Base-by-base conservation (phyloP, 179 eudicot genomes). In the Beta lomatogona region DNA sequence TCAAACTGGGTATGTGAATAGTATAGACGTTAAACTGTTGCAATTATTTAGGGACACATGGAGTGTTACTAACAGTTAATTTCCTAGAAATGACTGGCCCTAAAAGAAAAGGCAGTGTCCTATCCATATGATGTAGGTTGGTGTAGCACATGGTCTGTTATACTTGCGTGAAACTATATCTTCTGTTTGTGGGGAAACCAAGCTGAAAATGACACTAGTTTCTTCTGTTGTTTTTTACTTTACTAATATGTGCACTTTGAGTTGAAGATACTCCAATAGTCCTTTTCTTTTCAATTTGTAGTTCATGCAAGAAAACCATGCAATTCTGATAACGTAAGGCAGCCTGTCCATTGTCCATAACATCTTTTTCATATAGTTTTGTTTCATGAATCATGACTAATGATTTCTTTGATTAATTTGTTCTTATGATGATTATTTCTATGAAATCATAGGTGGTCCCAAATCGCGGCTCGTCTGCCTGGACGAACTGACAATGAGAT, bases 401-500 rank as follows among this genome's bases (percentile, higher is more conserved):
- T 25, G 28, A 25, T 25, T 76, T 46, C 60, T 69, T 55, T 67
- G 67, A 25, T 54, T 73, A 55, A 53, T 15, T 6, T 77, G 55
- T 55, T n/a, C n/a, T 74, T 14, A 16, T 69, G 52, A 45, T 75
- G 21, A 6, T 41, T 25, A 25, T 25, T 65, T 63, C 4, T 71
- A 46, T 52, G 61, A 45, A 70, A 13, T 54, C 14, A 50, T 69
- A 94, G 98, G 90, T 94, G 98, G 98, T 94, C 98, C 22, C 95
- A 93, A 66, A 94, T 94, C 14, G 98, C 98, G 2, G 89, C 95
- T 59, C 92, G 95, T 18, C 80, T 94, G 84, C 98, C 98, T 0
- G 98, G 98, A 22, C 87, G 98, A 31, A 94, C 98, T 0, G 98
- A 94, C 63, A 94, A 94, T 55, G 98, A 94, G 53, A 94, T 94